phyloP scores from a whole-genome alignment of 2,329 filamentous ascomycete genomes.

The Colletotrichum cereale region DNA sequence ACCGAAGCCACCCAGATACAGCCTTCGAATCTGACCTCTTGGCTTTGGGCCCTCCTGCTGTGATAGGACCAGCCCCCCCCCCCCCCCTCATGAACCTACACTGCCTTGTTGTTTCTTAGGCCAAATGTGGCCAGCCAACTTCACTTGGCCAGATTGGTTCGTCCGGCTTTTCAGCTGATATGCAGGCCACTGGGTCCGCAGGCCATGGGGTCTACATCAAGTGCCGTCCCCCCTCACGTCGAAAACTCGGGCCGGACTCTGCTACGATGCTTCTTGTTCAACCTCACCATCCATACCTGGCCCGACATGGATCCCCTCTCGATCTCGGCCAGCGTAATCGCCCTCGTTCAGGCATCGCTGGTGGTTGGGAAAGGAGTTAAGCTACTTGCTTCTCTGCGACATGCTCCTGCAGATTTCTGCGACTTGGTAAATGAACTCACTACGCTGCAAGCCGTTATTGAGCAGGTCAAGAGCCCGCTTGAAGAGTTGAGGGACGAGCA shows the following conservation, averaged over 20 bases:
- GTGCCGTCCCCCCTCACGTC: not conserved
- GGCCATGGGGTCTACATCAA: not conserved
- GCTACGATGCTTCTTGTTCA: not conserved
- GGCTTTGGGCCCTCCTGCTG: not conserved
- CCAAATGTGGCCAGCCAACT: not conserved
- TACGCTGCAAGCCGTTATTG: not conserved
- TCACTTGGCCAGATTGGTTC: not conserved
- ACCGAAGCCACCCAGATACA: not conserved
- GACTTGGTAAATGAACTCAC: conserved; percentile 20
- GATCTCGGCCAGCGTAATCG: conserved; percentile 16
- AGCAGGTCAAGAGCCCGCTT: conserved; percentile 13
- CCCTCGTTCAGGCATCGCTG: conserved; percentile 8
- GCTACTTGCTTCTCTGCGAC: conserved; percentile 10
- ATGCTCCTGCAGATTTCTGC: conserved; percentile 18
- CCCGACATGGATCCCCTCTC: conserved; percentile 16
- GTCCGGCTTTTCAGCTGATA: conserved; percentile 15
- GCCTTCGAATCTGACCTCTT: not conserved
- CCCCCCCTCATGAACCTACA: not conserved
- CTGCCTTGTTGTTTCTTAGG: not conserved
- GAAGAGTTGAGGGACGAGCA: not conserved
- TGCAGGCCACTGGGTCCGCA: not conserved
- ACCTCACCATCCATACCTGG: not conserved
- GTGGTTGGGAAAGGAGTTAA: conserved; percentile 14
- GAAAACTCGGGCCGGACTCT: not conserved
- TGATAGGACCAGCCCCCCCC: not conserved